Base-by-base conservation (phyloP, 2,329 filamentous ascomycete genomes). In the Clarireedia homoeocarpa region DNA sequence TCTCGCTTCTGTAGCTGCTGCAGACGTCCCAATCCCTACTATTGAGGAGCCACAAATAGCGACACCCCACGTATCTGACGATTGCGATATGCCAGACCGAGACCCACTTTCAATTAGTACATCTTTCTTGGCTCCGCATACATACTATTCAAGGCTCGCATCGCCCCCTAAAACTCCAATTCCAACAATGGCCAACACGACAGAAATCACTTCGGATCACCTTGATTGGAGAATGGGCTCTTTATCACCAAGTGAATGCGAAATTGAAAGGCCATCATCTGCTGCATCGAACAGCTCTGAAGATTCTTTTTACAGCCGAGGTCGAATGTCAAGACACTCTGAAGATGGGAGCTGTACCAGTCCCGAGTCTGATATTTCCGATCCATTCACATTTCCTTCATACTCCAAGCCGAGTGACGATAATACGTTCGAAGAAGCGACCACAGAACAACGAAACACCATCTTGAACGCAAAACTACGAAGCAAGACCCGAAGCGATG, bases 1-100 rank as follows among this genome's bases (percentile, higher is more conserved):
- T 64, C 76, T 86, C n/a, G 82, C 81, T 2, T 85, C 82, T 4
- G 83, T 86, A 56, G 82, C 81, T 46, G 81, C 82, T 17, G 83
- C 81, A 58, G 83, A 86, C 66, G 73, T 84, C 4, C 81, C 82
- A 24, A 78, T 86, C 51, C 83, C 82, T 14, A 85, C 82, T 67
- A 84, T 86, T 55, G 83, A 86, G 68, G 74, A 79, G 59, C 76
- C 80, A 51, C 73, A 75, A 42, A 60, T 67, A 34, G 69, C 71
- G 24, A 48, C 24, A 17, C 44, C 46, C 20, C 52, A 58, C 49
- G 53, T 55, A 56, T 27, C 47, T 15, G 62, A 61, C 48, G 66
- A 68, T 58, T 54, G 48, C 7, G 62, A 63, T 14, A 69, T 66
- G 64, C 44, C 53, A 26, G 67, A 67, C 54, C 27, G 55, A 48